These are phyloP conservation scores for Tolypocladium guangdongense DNA, from an alignment of 2,329 filamentous ascomycete genomes.

Conservation along the genomic window DNA sequence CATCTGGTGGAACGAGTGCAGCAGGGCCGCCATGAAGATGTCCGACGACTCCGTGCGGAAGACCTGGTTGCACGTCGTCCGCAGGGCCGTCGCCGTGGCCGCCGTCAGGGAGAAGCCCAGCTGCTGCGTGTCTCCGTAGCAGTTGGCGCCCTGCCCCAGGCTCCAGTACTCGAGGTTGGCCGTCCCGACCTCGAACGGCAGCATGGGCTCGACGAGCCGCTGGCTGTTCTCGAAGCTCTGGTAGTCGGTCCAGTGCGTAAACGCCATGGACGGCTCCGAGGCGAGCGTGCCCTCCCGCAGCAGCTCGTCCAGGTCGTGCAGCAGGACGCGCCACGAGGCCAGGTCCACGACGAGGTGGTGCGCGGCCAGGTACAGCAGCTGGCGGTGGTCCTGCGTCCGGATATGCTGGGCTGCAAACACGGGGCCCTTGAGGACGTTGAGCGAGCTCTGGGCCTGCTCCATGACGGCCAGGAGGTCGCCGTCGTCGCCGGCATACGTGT, in stretches of 20 bases:
- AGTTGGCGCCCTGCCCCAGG: constrained; percentile 25
- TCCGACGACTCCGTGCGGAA: constrained; percentile 42
- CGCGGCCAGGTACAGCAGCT: constrained; percentile 37
- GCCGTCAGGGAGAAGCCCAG: constrained; percentile 31
- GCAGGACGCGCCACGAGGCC: constrained; percentile 38
- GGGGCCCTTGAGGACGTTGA: constrained; percentile 39
- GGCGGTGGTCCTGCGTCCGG: constrained; percentile 30
- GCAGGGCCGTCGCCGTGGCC: constrained; percentile 30
- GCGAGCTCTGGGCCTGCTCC: constrained; percentile 28
- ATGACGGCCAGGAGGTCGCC: constrained; percentile 30
- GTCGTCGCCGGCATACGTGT: constrained; percentile 28
- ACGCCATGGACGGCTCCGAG: constrained; percentile 34
- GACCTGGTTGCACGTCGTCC: constrained; percentile 30
- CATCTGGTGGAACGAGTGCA: constrained; percentile 43
- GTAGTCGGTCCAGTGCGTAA: constrained; percentile 37
- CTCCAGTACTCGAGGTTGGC: constrained; percentile 38
- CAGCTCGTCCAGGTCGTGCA: constrained; percentile 38
- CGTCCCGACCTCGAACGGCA: constrained; percentile 28
- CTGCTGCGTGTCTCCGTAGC: constrained; percentile 31
- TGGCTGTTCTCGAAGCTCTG: constrained; percentile 27
- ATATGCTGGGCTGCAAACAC: constrained; percentile 40
- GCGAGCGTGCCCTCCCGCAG: constrained; percentile 31
- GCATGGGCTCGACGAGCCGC: constrained; percentile 14
- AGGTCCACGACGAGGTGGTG: constrained; percentile 42
- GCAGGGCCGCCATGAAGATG: constrained; percentile 40